A percentile compares a stretch with the other conserved stretches of the same genome.
phyloP scores from a whole-genome alignment of 2,329 filamentous ascomycete species.

The Fusarium tanahbumbuense region DNA sequence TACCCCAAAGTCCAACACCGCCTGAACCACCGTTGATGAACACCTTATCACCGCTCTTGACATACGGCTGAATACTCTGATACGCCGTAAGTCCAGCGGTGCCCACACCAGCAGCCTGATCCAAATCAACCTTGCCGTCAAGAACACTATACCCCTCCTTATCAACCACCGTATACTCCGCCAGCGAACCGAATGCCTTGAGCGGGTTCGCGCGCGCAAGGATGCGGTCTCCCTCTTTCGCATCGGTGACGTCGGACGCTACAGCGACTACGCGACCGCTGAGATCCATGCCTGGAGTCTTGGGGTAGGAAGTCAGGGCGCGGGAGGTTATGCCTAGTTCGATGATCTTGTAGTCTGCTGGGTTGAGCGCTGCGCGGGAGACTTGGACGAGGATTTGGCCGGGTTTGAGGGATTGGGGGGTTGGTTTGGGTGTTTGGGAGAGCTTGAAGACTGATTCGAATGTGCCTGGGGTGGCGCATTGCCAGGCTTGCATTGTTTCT shows the following conservation, averaged over 20 bases:
- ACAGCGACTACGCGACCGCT: constrained; percentile 59
- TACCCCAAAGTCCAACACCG: constrained; percentile 69
- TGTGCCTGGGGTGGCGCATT: constrained; percentile 41
- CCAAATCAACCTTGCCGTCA: constrained; percentile 54
- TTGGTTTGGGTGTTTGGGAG: constrained; percentile 32
- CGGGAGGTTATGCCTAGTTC: constrained; percentile 55
- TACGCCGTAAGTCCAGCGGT: constrained; percentile 62
- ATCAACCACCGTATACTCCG: constrained; percentile 55
- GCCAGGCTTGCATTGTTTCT: constrained; percentile 48
- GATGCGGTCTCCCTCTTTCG: constrained; percentile 57
- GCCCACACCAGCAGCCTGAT: constrained; percentile 57
- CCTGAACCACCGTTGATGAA: constrained; percentile 76
- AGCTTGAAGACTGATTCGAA: constrained; percentile 40
- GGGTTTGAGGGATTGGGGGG: constrained; percentile 28
- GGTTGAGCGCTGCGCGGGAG: constrained; percentile 58
- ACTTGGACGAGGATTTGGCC: constrained; percentile 58
- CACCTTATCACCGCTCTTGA: constrained; percentile 65
- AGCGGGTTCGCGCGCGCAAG: constrained; percentile 53
- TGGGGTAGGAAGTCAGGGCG: constrained; percentile 51
- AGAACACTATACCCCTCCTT: constrained; percentile 52
- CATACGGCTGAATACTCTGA: constrained; percentile 60
- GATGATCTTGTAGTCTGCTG: constrained; percentile 62
- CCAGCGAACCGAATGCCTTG: constrained; percentile 55
- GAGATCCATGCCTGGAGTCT: constrained; percentile 63
- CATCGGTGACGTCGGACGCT: constrained; percentile 44